phyloP scores from a whole-genome alignment of 768 basidiomycete species.

The Ramaria sp. region DNA sequence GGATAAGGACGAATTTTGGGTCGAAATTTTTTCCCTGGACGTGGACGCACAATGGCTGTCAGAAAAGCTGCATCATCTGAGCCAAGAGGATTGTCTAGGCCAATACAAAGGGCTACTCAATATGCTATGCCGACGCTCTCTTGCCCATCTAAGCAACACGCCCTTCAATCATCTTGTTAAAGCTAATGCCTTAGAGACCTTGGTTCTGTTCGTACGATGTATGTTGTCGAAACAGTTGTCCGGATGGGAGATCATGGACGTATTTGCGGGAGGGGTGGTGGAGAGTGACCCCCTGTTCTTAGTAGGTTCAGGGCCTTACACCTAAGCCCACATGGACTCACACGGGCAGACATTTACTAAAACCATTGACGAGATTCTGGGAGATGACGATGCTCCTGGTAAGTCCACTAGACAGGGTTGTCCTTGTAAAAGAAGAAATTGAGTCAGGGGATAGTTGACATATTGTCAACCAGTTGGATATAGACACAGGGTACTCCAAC shows the following conservation, averaged over 20 bases:
- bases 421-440: conserved; percentile 5
- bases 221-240: conserved; percentile 47
- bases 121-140: conserved; percentile 36
- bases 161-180: conserved; percentile 26
- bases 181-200: conserved; percentile 39
- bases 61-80: conserved; percentile 27
- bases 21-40: conserved; percentile 39
- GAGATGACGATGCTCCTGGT: conserved; percentile 37
- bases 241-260: conserved; percentile 67
- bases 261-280: conserved; percentile 49
- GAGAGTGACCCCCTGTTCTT: conserved; percentile 51
- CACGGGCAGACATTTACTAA: conserved; percentile 37
- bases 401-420: conserved; percentile 9
- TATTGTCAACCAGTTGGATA: conserved; percentile 26
- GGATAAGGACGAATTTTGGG: conserved; percentile 39
- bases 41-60: conserved; percentile 38
- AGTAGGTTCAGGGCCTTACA: conserved; percentile 18
- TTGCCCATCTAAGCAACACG: conserved; percentile 21
- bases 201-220: conserved; percentile 35
- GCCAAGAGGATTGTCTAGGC: conserved; percentile 41
- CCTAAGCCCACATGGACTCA: background rate
- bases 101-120: conserved; percentile 43
- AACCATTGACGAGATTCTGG: conserved; percentile 36
- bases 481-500: conserved; percentile 45
- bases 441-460: background rate